Conservation (phyloP, 2,329 filamentous ascomycete species). For the Myriosclerotinia duriaeana region DNA sequence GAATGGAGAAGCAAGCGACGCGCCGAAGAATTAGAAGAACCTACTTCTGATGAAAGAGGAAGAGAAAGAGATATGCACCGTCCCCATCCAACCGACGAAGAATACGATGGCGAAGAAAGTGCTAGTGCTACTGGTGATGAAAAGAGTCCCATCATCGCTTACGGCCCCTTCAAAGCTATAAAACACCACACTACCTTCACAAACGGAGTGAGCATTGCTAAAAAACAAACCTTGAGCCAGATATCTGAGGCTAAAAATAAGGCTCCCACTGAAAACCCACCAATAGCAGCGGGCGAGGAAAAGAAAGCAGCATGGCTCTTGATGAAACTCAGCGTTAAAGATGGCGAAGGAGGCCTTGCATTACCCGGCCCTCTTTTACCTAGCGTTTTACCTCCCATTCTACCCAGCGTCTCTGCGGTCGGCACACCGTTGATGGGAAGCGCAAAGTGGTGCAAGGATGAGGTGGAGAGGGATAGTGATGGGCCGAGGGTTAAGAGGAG, state of each 20-base stretch:
- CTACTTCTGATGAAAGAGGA: slow-evolving; percentile 20
- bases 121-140: slow-evolving; percentile 28
- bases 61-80: background rate
- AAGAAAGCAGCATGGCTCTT: slow-evolving; percentile 50
- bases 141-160: background rate
- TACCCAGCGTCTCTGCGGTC: background rate
- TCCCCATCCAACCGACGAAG: slow-evolving; percentile 30
- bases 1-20: slow-evolving; percentile 28
- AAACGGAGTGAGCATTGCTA: background rate
- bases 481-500: slow-evolving; percentile 45
- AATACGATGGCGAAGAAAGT: slow-evolving; percentile 36
- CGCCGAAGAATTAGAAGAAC: slow-evolving; percentile 32
- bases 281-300: slow-evolving; percentile 39
- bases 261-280: background rate
- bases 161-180: background rate
- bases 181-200: too few relatives aligned
- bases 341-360: slow-evolving; percentile 32
- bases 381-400: too few relatives aligned
- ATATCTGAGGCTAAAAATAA: background rate
- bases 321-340: slow-evolving; percentile 49
- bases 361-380: background rate
- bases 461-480: slow-evolving; percentile 24
- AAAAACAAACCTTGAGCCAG: background rate
- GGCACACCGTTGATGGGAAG: slow-evolving; percentile 2
- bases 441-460: slow-evolving; percentile 18